Base-by-base conservation (phyloP, 768 basidiomycete genomes). In the Mycena sanguinolenta region DNA sequence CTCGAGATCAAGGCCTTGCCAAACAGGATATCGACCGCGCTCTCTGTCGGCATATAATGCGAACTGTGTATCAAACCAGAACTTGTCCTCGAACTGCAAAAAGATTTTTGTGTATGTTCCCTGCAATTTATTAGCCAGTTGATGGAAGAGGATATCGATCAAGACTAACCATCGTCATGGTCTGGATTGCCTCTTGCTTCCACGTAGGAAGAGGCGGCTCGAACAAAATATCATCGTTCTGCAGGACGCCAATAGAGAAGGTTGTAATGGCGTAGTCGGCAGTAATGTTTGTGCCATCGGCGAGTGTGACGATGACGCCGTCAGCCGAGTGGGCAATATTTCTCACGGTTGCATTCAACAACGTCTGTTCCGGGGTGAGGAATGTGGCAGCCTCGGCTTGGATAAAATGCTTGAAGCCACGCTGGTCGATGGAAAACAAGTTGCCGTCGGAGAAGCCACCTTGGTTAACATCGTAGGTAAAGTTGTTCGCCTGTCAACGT, bases 71-170 rank as follows among this genome's bases (percentile, higher is more conserved):
- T 83, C 78, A 55, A 83, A 84, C 83, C 83, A 92, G 77, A 92
- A 92, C 28, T 88, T 89, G 63, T 85, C 75, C 0, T 86, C 82
- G 74, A 92, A 92, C 70, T 89, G 85, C 57, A 92, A 74, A 78
- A 91, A 92, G 28, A 92, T 90, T 77, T 92, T 92, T 3, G 91
- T 90, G 70, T 90, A 92, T 1, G 86, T 90, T 8, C 82, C 89
- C 91, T 69, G 39, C 3, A 17, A 23, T 7, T 8, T 19, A 19
- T 38, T 10, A 52, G 34, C 23, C 3, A 44, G 1, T n/a, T n/a
- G n/a, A 8, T 16, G 3, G 21, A 27, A 25, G n/a, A 14, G 30
- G 14, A 4, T 12, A n/a, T 12, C 23, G n/a, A 13, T 21, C 4
- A 13, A 52, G 34, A 32, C 67, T 10, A 46, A 58, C 69, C 69